Evolutionary conservation across 202 grass and related monocot genomes (phyloP).

Genomic region (Elaeis oleifera): DNA sequence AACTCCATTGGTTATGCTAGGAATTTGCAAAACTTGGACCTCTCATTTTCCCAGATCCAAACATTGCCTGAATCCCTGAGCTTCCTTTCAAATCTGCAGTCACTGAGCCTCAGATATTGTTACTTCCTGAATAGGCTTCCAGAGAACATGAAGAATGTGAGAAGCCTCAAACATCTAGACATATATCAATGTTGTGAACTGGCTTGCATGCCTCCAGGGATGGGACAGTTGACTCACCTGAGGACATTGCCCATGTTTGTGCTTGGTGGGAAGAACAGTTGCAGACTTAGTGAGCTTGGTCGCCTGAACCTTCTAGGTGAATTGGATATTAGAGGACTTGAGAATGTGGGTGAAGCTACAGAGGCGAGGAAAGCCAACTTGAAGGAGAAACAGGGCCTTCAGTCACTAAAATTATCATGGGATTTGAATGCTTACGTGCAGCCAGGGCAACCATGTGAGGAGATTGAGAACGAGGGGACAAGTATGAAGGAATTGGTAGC

Average conservation of each 20-base stretch:
- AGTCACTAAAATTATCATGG: not conserved
- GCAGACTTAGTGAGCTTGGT: not conserved
- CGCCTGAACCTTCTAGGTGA: not conserved
- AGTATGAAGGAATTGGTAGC: too few species aligned
- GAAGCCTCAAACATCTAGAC: constrained; percentile 3
- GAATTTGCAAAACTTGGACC: constrained; percentile 4
- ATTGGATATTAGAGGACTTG: constrained; percentile 1
- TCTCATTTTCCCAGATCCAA: not conserved
- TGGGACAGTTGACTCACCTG: too few species aligned
- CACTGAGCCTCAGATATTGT: not conserved
- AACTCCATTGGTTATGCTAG: too few species aligned
- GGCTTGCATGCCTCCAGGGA: too few species aligned
- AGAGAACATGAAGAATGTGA: not conserved
- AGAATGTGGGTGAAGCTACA: constrained; percentile 12
- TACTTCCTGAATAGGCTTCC: not conserved
- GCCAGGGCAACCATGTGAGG: too few species aligned
- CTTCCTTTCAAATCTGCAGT: not conserved
- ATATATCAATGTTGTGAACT: not conserved
- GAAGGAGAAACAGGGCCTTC: constrained; percentile 7
- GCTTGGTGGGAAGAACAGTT: not conserved
- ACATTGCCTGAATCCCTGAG: constrained; percentile 1
- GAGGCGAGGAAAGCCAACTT: constrained; percentile 18
- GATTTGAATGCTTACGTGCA: too few species aligned
- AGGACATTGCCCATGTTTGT: too few species aligned
- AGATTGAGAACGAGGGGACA: too few species aligned